Conservation (phyloP, 768 basidiomycete genomes). For the Lactarius vividus region DNA sequence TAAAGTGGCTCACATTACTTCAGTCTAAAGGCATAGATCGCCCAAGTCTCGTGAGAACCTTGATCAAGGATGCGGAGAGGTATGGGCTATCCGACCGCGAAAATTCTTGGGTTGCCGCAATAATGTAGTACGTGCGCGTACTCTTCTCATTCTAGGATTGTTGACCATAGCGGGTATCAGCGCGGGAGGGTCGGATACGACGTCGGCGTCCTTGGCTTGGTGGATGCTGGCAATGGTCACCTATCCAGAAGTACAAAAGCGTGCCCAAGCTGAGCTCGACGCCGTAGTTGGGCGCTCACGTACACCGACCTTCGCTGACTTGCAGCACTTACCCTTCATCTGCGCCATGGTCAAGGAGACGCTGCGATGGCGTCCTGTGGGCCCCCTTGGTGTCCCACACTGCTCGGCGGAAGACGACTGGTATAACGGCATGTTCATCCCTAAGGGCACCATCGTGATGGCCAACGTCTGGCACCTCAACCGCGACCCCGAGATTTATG, state of each 20-base stretch:
- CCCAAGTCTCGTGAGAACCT: background rate
- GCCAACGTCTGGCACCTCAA: conserved; percentile 33
- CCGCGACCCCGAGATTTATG: conserved; percentile 31
- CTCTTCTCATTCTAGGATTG: background rate
- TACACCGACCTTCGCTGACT: conserved; percentile 19
- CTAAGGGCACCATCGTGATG: conserved; percentile 37
- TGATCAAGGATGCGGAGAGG: background rate
- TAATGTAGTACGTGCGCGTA: background rate
- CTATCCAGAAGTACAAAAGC: conserved; percentile 3
- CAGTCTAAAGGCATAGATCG: conserved; percentile 2
- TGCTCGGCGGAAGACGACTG: conserved; percentile 30
- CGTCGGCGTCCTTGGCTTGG: conserved; percentile 4
- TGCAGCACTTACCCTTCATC: conserved; percentile 19
- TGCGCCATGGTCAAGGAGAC: conserved; percentile 24
- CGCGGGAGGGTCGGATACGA: conserved; percentile 3
- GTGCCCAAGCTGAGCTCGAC: conserved; percentile 18
- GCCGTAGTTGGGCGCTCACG: conserved; percentile 17
- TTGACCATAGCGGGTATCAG: background rate
- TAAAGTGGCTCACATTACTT: no score
- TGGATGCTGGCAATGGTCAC: conserved; percentile 16
- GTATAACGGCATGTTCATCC: conserved; percentile 34
- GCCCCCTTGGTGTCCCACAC: conserved; percentile 26
- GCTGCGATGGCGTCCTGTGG: conserved; percentile 14
- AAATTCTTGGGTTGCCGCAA: conserved; percentile 1
- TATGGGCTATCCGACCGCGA: conserved; percentile 1